A percentile compares a stretch with the other conserved stretches of the same genome.
These are phyloP conservation scores for Lipomyces sp. DNA, from an alignment of 805 yeast species.

Conservation along the genomic window DNA sequence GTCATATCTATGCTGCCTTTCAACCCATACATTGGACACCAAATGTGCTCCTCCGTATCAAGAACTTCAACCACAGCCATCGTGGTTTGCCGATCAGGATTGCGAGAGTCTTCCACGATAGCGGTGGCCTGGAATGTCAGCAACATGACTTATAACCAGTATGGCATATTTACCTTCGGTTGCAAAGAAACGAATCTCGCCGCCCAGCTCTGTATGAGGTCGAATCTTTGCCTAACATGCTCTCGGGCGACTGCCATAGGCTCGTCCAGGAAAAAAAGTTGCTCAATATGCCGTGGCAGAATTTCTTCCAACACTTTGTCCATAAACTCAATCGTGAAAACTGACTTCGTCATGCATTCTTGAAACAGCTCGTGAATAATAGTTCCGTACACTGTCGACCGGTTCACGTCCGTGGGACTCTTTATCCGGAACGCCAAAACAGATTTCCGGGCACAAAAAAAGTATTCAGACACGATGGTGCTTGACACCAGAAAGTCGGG, in stretches of 20 bases:
- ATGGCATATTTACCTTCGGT: constrained; percentile 16
- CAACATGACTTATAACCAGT: not conserved
- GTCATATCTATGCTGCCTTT: constrained; percentile 92
- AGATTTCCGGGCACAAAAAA: constrained; percentile 73
- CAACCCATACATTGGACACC: constrained; percentile 90
- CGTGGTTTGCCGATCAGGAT: constrained; percentile 30
- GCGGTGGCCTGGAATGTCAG: not conserved
- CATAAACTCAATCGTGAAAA: constrained; percentile 51
- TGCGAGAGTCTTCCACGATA: not conserved
- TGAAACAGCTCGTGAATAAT: constrained; percentile 81
- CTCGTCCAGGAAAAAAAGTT: constrained; percentile 39
- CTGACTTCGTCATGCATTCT: constrained; percentile 52
- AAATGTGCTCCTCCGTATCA: constrained; percentile 87
- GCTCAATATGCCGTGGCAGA: constrained; percentile 37
- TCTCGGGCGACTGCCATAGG: constrained; percentile 40
- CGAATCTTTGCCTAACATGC: constrained; percentile 22
- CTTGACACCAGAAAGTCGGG: constrained; percentile 86
- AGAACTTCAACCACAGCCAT: constrained; percentile 66
- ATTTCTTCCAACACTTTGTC: constrained; percentile 40
- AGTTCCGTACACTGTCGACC: constrained; percentile 78
- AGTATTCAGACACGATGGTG: constrained; percentile 76
- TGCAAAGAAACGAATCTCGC: constrained; percentile 12
- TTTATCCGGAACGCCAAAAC: constrained; percentile 61
- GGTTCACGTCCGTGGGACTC: constrained; percentile 65
- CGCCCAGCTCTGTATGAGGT: constrained; percentile 44